phyloP scores from a whole-genome alignment of 129 eudicot genomes.

The Rutidosis leptorrhynchoides region DNA sequence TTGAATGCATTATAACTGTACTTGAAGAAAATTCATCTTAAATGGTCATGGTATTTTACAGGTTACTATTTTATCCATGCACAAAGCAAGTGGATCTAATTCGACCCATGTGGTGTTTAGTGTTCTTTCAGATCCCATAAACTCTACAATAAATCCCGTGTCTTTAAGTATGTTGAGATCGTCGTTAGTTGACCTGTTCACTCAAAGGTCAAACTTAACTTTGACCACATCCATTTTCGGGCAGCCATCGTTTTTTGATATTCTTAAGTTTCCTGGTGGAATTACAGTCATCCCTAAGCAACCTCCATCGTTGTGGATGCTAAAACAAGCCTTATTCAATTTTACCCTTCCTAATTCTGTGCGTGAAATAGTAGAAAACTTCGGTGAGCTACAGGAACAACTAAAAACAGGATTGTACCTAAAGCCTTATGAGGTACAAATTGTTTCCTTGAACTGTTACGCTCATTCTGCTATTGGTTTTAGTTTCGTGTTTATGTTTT shows the following conservation, averaged over 20 bases:
- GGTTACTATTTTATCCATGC: conserved; percentile 83
- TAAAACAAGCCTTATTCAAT: conserved; percentile 50
- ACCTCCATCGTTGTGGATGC: conserved; percentile 46
- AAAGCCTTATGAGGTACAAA: conserved; percentile 58
- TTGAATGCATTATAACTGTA: not conserved
- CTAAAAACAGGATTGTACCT: conserved; percentile 63
- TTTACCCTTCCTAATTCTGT: conserved; percentile 72
- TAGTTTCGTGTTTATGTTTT: not conserved
- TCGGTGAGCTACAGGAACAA: conserved; percentile 53
- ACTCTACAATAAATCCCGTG: conserved; percentile 40
- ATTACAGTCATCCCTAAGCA: conserved; percentile 59
- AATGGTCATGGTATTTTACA: conserved; percentile 24
- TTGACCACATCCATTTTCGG: conserved; percentile 62
- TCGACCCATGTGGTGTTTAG: conserved; percentile 72
- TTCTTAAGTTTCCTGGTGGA: conserved; percentile 70
- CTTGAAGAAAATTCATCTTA: conserved; percentile 6
- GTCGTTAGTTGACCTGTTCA: conserved; percentile 57
- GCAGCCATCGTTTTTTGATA: conserved; percentile 59
- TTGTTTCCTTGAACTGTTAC: not conserved
- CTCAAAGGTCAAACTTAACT: conserved; percentile 53
- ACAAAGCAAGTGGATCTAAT: conserved; percentile 48
- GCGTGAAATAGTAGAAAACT: conserved; percentile 52
- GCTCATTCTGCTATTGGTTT: not conserved
- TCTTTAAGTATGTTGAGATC: conserved; percentile 56
- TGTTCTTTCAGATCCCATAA: conserved; percentile 49